phyloP scores from a whole-genome alignment of 306 rosid species.

The Prunus kanzakura region DNA sequence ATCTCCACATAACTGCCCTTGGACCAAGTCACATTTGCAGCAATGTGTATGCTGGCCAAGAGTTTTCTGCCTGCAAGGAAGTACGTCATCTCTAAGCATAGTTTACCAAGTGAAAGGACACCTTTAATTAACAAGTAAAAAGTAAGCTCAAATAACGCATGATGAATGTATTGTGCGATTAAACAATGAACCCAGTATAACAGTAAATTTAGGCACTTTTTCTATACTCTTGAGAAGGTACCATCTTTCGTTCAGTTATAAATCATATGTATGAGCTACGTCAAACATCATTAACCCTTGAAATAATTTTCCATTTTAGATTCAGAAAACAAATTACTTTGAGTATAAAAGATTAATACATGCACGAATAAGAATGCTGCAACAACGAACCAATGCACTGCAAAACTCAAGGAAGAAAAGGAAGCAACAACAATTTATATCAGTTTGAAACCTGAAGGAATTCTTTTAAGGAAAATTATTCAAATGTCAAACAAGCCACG shows the following conservation, averaged over 20 bases:
- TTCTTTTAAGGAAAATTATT: neutral
- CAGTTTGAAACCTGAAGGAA: neutral
- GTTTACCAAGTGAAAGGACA: conserved; percentile 1
- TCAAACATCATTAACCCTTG: neutral
- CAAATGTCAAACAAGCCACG: neutral
- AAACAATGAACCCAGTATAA: neutral
- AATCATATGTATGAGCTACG: neutral
- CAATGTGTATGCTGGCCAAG: conserved; percentile 49
- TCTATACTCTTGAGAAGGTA: neutral
- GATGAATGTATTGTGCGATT: neutral
- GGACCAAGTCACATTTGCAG: conserved; percentile 58
- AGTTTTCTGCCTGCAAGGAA: conserved; percentile 65
- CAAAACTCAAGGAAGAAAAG: neutral
- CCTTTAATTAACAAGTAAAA: neutral
- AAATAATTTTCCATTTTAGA: neutral
- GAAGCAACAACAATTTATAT: neutral
- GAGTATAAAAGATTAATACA: neutral
- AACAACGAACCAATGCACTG: neutral
- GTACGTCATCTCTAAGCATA: neutral
- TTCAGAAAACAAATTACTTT: neutral
- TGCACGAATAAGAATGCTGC: neutral
- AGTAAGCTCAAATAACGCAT: neutral
- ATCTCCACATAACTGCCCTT: conserved; percentile 76
- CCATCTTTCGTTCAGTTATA: neutral
- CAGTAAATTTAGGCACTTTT: neutral